phyloP scores from a whole-genome alignment of 306 rosid species.

The Spatholobus suberectus region DNA sequence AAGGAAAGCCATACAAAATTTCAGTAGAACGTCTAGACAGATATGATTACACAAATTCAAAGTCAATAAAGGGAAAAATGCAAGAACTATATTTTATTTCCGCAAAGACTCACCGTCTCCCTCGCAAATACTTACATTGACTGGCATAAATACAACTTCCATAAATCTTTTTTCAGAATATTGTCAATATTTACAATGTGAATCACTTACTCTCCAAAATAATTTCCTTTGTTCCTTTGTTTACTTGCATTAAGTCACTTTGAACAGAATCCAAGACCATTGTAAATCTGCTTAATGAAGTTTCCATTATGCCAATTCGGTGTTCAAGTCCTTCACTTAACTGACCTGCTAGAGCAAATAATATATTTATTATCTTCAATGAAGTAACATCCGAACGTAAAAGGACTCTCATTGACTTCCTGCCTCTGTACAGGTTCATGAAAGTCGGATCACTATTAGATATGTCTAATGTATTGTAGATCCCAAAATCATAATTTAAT shows the following conservation, averaged over 20 bases:
- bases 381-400: slow-evolving; percentile 2
- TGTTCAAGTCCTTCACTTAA: slow-evolving; percentile 82
- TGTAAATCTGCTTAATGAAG: slow-evolving; percentile 78
- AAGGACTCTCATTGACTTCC: slow-evolving; percentile 30
- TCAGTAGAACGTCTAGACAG: slow-evolving; percentile 25
- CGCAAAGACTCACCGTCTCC: slow-evolving; percentile 6
- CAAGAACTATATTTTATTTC: slow-evolving; percentile 15
- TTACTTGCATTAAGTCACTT: slow-evolving; percentile 81
- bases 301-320: slow-evolving; percentile 86
- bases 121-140: background rate
- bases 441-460: slow-evolving; percentile 9
- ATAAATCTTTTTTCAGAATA: slow-evolving; percentile 30
- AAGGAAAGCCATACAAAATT: slow-evolving; percentile 4
- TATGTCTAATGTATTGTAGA: slow-evolving; percentile 1
- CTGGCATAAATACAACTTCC: slow-evolving; percentile 18
- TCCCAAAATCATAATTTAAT: no score
- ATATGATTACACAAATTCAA: background rate
- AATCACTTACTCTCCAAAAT: slow-evolving; percentile 75
- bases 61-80: background rate
- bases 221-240: slow-evolving; percentile 85
- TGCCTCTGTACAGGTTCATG: slow-evolving; percentile 13
- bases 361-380: slow-evolving; percentile 24
- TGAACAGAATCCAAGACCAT: slow-evolving; percentile 96
- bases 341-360: slow-evolving; percentile 65
- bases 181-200: slow-evolving; percentile 34